Evolutionary conservation across 257 asterid genomes (phyloP).

Genomic region (Lycium barbarum): DNA sequence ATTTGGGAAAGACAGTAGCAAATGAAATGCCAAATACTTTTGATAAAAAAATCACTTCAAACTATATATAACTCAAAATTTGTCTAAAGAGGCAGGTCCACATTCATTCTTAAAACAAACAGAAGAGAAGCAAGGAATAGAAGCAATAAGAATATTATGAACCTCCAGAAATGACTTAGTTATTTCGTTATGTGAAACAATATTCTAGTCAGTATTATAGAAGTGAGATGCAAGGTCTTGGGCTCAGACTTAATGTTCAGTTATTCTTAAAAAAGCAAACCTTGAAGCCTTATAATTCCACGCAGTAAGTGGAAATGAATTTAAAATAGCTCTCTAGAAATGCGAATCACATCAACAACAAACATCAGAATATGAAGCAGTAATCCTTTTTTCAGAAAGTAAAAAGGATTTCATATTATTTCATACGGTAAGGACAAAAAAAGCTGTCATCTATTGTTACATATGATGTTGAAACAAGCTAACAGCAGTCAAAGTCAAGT

Average conservation of each 20-base stretch:
- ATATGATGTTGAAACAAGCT: slow-evolving; percentile 18
- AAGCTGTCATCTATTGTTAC: neutral
- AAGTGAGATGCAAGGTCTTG: neutral
- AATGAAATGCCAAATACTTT: slow-evolving; percentile 24
- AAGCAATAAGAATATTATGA: neutral
- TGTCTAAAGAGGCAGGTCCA: neutral
- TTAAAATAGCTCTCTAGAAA: slow-evolving; percentile 2
- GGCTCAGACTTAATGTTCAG: neutral
- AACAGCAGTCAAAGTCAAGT: slow-evolving; percentile 21
- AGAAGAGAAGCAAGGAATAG: neutral
- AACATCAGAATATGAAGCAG: neutral
- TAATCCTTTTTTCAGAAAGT: neutral
- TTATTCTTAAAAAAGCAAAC: neutral
- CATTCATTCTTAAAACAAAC: neutral
- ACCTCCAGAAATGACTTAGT: neutral
- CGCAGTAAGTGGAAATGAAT: neutral
- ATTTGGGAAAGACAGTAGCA: neutral
- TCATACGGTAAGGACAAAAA: neutral
- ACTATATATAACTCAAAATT: neutral
- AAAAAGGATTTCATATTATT: slow-evolving; percentile 18
- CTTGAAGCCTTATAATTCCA: neutral
- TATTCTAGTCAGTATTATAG: neutral
- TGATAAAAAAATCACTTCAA: slow-evolving; percentile 12
- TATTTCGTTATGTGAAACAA: neutral
- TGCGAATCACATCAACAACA: neutral